A percentile compares a stretch with the other conserved stretches of the same genome.
Evolutionary conservation across 2,329 filamentous ascomycete species (phyloP).

Genomic region (Neopestalotiopsis sp.): DNA sequence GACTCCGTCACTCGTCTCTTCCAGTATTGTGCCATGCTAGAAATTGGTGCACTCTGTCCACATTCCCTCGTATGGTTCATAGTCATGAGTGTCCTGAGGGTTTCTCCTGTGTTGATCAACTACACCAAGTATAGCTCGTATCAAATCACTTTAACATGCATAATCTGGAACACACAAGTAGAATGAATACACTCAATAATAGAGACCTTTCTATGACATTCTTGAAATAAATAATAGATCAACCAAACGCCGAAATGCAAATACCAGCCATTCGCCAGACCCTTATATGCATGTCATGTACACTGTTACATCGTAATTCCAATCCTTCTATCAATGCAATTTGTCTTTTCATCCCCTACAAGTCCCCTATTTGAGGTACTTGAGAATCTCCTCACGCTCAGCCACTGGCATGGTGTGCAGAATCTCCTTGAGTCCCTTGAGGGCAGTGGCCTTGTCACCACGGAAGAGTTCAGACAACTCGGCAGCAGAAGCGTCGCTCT

Average conservation of each 20-base stretch:
- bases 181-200: background rate
- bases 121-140: too few relatives aligned
- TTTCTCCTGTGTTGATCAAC: too few relatives aligned
- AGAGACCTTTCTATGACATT: background rate
- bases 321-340: background rate
- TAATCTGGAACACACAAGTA: background rate
- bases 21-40: too few relatives aligned
- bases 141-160: too few relatives aligned
- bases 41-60: too few relatives aligned
- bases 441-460: constrained; percentile 66
- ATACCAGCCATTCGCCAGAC: constrained; percentile 7
- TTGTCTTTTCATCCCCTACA: background rate
- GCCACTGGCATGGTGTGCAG: constrained; percentile 85
- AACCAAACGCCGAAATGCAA: constrained; percentile 2
- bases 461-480: constrained; percentile 53
- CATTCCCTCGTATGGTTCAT: too few relatives aligned
- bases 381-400: constrained; percentile 84
- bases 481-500: constrained; percentile 69
- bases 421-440: constrained; percentile 87
- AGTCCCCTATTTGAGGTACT: constrained; percentile 53
- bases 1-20: too few relatives aligned
- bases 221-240: background rate
- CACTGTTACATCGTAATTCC: constrained; percentile 1
- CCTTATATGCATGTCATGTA: constrained; percentile 11
- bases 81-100: too few relatives aligned